Base-by-base conservation (phyloP, 1,284 basidiomycete species). In the Ceratobasidium sp. region DNA sequence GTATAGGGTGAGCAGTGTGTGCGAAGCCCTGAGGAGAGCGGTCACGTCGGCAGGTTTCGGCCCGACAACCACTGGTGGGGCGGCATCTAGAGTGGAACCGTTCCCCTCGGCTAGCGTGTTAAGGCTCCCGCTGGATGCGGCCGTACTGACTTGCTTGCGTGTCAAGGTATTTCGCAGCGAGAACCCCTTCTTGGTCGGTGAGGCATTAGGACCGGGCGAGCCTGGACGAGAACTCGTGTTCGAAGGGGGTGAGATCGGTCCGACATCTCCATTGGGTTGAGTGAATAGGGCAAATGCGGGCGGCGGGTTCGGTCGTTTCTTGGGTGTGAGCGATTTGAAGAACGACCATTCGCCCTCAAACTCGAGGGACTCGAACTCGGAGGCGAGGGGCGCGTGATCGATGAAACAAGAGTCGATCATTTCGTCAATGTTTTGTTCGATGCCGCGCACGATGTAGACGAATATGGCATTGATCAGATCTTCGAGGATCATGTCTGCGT, bases 271-370 rank as follows among this genome's bases (percentile, higher is more conserved):
- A 44, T 60, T 74, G 48, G 71, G 44, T 54, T 74, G 71, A 30
- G 46, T 74, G 41, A 74, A 74, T 27, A 62, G 8, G 4, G 70
- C 48, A 41, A 65, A 75, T 12, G 77, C 54, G 6, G 77, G 59
- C 52, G 79, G 55, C 20, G 75, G 60, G n/a, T 48, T 35, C 46
- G 77, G 78, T 54, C 76, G 78, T 50, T 77, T 89, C 50, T 88
- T 86, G 4, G 81, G 82, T 8, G 89, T 89, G 79, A 97, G 84
- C 30, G 86, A 90, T 48, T 94, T 90, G 68, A 98, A 88, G 81
- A 98, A 93, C 0, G 93, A 93, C 96, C 97, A 99, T 80, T 99
- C 97, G 10, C 95, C 96, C 84, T 98, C 96, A 82, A 98, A 99
- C 77, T 96, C 93, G 30, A 99, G 88, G 52, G 91, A 89, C 65